Evolutionary conservation across 495 filamentous ascomycete genomes (phyloP).

Genomic region (Antarctomyces pellizariae): DNA sequence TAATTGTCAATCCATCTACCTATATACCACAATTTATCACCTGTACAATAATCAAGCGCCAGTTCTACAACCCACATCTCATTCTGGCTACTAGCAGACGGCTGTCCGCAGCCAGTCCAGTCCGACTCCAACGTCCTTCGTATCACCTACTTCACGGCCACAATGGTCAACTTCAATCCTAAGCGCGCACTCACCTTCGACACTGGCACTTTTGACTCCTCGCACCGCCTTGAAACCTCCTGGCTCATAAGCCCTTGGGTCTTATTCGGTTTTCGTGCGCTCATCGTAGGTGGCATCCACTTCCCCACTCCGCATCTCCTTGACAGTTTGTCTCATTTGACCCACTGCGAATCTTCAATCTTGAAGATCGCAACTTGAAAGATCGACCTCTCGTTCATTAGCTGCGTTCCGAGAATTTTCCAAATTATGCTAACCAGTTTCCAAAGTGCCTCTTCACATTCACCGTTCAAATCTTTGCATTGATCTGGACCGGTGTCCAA

Average conservation of each 20-base stretch:
- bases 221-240: constrained; percentile 47
- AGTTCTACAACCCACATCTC: too few species aligned
- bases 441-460: constrained; percentile 42
- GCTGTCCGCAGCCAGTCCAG: too few species aligned
- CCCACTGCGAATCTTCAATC: neutral
- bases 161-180: too few species aligned
- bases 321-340: constrained; percentile 2
- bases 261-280: constrained; percentile 31
- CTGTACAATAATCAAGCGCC: too few species aligned
- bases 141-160: too few species aligned
- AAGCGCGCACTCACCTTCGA: constrained; percentile 16
- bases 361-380: neutral
- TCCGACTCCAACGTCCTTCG: too few species aligned
- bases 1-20: too few species aligned
- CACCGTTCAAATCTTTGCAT: constrained; percentile 41
- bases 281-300: constrained; percentile 23
- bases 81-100: too few species aligned
- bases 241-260: constrained; percentile 45
- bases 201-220: constrained; percentile 26
- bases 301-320: neutral
- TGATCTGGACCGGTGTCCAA: constrained; percentile 31
- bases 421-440: constrained; percentile 1
- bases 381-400: neutral
- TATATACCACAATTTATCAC: too few species aligned
- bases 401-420: too few species aligned